Evolutionary conservation across 176 grass and related monocot genomes (phyloP), one percentile per base, ranked within the genome.

Genomic region (Typha latifolia): DNA sequence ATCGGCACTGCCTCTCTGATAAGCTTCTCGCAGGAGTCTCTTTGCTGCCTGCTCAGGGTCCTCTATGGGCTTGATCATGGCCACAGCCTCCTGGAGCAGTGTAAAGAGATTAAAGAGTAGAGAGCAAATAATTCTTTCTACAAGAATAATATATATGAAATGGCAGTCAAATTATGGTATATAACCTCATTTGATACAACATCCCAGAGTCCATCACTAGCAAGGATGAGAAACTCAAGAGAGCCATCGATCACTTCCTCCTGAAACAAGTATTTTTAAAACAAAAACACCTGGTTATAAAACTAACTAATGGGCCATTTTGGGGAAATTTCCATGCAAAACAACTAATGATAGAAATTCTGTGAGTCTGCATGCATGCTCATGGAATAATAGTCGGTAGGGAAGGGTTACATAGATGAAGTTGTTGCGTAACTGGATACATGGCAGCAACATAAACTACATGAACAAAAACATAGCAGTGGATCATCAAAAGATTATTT

Each of bases 171-270:
- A 47, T 50, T 1, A n/a, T 13, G 32, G 12, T 8, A 24, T 75
- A n/a, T n/a, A n/a, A 90, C 91, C 78, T 96, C 84, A 23, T 96
- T 90, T 37, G 84, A 78, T 8, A 96, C 91, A 49, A 90, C 84
- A 59, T 96, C 91, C 91, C 91, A 96, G 3, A 96, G 79, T 4
- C 91, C 91, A 51, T 96, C 91, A 20, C 91, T 96, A 0, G 87
- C 91, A 22, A 96, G 91, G 72, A 96, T 96, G 47, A 96, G 91
- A 74, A 96, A 96, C 49, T 96, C 87, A 0, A 96, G 76, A 3
- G 91, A 90, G 70, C 82, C 72, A 51, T 96, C 37, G 9, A 96
- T 78, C 29, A 78, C 79, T 68, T 88, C 91, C 49, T 96, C 91
- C 91, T 96, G 72, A 27, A 62, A 63, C 5, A 8, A 43, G 7